phyloP scores from a whole-genome alignment of 768 basidiomycete genomes.

The Lepiota venenata region DNA sequence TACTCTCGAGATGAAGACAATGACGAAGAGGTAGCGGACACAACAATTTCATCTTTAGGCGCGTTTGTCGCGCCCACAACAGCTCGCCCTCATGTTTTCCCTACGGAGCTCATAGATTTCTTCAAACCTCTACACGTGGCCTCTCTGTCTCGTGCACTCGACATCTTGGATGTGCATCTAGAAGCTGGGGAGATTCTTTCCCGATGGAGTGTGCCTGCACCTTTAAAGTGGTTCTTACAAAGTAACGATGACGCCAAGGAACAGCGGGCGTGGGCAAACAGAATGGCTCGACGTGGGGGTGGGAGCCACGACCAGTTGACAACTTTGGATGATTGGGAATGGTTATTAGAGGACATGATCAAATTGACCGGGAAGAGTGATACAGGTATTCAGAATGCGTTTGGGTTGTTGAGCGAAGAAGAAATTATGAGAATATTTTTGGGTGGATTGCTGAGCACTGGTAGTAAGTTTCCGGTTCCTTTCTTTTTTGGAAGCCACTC shows the following conservation, averaged over 20 bases:
- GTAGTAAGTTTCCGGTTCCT: conserved; percentile 58
- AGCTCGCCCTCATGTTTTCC: conserved; percentile 46
- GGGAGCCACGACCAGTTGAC: conserved; percentile 49
- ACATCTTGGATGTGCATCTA: conserved; percentile 91
- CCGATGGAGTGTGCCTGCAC: conserved; percentile 81
- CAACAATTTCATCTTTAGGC: conserved; percentile 77
- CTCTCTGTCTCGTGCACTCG: conserved; percentile 78
- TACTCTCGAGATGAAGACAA: conserved; percentile 50
- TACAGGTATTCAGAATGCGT: conserved; percentile 66
- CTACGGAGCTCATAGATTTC: conserved; percentile 75
- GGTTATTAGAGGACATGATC: conserved; percentile 87
- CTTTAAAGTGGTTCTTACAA: conserved; percentile 88
- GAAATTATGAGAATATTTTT: conserved; percentile 86
- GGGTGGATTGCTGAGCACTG: conserved; percentile 79
- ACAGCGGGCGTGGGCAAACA: conserved; percentile 83
- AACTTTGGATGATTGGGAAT: conserved; percentile 78
- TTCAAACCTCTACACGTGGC: conserved; percentile 75
- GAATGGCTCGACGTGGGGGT: conserved; percentile 75
- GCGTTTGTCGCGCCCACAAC: conserved; percentile 77
- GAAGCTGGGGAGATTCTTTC: conserved; percentile 91
- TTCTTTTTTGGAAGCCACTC: conserved; percentile 9
- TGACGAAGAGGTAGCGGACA: conserved; percentile 74
- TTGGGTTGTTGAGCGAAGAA: conserved; percentile 65
- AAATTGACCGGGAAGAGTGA: conserved; percentile 69
- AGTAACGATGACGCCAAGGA: conserved; percentile 60